A percentile compares a stretch with the other conserved stretches of the same genome.
These are phyloP conservation scores for Phialocephala subalpina DNA, from an alignment of 2,329 filamentous ascomycete genomes.

Conservation along the genomic window DNA sequence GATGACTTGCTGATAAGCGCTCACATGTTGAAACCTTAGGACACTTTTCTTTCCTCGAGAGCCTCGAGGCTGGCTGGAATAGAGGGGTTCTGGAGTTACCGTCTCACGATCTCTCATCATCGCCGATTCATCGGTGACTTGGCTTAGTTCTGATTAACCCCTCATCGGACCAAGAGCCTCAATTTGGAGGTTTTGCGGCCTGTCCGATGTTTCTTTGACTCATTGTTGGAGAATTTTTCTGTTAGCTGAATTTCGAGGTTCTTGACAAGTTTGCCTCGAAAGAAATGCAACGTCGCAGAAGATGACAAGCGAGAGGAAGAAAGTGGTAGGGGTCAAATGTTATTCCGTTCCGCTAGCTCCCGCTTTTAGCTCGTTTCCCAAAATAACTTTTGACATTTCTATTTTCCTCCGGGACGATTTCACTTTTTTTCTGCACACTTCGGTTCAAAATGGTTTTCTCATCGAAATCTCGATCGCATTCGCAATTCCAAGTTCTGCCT, in stretches of 20 bases:
- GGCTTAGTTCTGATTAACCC: neutral
- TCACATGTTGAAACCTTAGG: neutral
- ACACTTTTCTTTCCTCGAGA: neutral
- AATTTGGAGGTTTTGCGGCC: neutral
- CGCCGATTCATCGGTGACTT: neutral
- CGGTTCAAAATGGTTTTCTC: too few species aligned
- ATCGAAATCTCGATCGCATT: neutral
- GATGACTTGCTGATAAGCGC: neutral
- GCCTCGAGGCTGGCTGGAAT: neutral
- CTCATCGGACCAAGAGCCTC: neutral
- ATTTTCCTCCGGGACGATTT: neutral
- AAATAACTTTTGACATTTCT: neutral
- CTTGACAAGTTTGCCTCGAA: too few species aligned
- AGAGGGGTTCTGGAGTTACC: neutral
- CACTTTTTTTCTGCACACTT: too few species aligned
- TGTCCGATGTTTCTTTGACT: neutral
- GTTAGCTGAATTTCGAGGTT: too few species aligned
- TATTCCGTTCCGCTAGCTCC: neutral
- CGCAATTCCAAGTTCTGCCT: neutral
- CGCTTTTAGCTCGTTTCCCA: neutral
- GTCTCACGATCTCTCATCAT: constrained; percentile 2
- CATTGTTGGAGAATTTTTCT: neutral
- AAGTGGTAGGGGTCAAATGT: too few species aligned
- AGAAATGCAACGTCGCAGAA: neutral
- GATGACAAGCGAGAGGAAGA: too few species aligned